Evolutionary conservation across 2,329 filamentous ascomycete genomes (phyloP), one percentile per base, ranked within the genome.

Genomic region (Ophiostoma fasciatum): DNA sequence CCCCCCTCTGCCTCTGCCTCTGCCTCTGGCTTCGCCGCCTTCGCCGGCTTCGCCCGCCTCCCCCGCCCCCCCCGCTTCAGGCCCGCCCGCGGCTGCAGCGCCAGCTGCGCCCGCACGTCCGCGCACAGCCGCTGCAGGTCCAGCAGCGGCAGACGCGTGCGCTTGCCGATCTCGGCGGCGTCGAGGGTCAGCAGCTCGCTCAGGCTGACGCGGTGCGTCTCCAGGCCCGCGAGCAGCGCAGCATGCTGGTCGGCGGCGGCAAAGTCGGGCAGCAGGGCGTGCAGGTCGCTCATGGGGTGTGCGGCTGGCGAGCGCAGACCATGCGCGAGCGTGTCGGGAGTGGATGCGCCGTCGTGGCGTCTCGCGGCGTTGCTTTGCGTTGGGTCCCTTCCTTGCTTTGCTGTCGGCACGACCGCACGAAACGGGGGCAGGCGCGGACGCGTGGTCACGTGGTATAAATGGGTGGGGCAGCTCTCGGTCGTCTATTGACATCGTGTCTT

Each of bases 181-280:
- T 94, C 82, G 43, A 92, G 75, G 3, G 82, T 82, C 49, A 98
- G 68, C 33, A 98, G 70, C 54, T 98, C 90, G 48, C 74, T 76
- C 22, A 81, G 82, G 19, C 81, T 81, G 52, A 98, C 64, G 35
- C 68, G 65, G 48, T 82, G 74, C 53, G 73, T 74, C 60, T 96
- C 88, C 37, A 96, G 71, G 17, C 75, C 74, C 3, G 82, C 78
- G 22, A 94, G 60, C 31, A 94, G 74, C 50, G 80, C 74, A 28
- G 76, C 66, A 59, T 81, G 88, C 42, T 69, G 68, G 28, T 26
- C 29, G 51, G 71, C 66, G 45, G 71, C 67, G 42, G 79, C 71
- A 53, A 94, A 92, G 58, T 74, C 68, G 49, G 88, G 85, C 46
- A 94, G 71, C 53, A 92, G 74, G 53, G 74, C 71, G 52, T 78